Conservation (phyloP, 257 asterid genomes). For the Gardenia jasminoides region DNA sequence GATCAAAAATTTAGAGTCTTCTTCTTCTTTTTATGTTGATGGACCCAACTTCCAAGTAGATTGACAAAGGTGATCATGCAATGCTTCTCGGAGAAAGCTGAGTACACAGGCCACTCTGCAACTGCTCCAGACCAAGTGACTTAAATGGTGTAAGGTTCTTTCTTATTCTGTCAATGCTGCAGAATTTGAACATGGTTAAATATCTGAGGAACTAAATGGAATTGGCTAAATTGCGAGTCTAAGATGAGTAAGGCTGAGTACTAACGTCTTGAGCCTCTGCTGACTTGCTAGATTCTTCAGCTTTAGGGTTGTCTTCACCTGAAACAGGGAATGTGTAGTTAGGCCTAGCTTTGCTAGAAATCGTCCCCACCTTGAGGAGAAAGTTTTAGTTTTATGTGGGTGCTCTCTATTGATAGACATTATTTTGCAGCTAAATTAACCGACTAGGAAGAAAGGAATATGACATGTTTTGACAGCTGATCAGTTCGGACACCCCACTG, state of each 20-base stretch:
- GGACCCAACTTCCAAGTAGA: conserved; percentile 10
- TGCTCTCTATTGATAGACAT: not conserved
- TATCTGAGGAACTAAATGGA: not conserved
- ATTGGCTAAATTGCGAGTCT: not conserved
- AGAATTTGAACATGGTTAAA: not conserved
- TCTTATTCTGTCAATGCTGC: conserved; percentile 16
- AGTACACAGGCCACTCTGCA: conserved; percentile 3
- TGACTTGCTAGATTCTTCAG: conserved; percentile 42
- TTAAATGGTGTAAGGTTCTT: not conserved
- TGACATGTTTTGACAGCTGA: not conserved
- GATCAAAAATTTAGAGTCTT: conserved; percentile 16
- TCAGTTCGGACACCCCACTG: not conserved
- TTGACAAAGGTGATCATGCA: conserved; percentile 16
- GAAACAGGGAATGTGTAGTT: conserved; percentile 4
- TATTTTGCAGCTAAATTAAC: not conserved
- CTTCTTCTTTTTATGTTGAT: conserved; percentile 12
- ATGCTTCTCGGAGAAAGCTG: conserved; percentile 10
- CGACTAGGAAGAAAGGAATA: not conserved
- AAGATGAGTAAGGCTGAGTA: not conserved
- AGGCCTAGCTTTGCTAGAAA: not conserved
- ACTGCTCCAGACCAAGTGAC: conserved; percentile 8
- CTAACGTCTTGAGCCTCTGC: conserved; percentile 54
- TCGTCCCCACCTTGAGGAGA: not conserved
- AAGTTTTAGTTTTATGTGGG: no score
- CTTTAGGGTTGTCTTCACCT: conserved; percentile 72